phyloP scores from a whole-genome alignment of 2,329 filamentous ascomycete species.

The Hawksworthiomyces lignivorus region DNA sequence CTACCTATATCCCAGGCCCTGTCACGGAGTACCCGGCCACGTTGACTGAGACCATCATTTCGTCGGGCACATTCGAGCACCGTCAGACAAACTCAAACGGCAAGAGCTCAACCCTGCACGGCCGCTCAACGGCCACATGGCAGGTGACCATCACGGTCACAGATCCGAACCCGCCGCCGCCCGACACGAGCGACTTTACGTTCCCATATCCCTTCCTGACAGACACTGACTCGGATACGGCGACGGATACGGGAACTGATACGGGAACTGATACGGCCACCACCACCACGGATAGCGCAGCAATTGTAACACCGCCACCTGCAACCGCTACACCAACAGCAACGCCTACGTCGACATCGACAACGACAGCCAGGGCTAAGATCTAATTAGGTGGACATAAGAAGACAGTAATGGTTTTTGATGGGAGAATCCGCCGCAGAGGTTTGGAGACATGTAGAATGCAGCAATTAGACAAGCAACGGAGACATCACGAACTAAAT shows the following conservation, averaged over 20 bases:
- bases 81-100: conserved; percentile 8
- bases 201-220: conserved; percentile 8
- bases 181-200: conserved; percentile 5
- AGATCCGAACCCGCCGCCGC: conserved; percentile 10
- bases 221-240: not conserved
- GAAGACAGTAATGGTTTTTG: too few species aligned
- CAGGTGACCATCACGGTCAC: conserved; percentile 7
- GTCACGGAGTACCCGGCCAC: conserved; percentile 8
- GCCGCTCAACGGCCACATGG: conserved; percentile 6
- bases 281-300: not conserved
- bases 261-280: not conserved
- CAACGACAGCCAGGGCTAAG: too few species aligned
- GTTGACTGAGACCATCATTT: conserved; percentile 6
- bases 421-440: too few species aligned
- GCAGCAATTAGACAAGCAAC: too few species aligned
- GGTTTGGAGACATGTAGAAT: too few species aligned
- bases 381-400: too few species aligned
- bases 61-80: conserved; percentile 8
- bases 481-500: too few species aligned
- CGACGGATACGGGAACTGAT: not conserved
- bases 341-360: too few species aligned
- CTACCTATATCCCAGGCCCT: conserved; percentile 9
- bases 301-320: not conserved
- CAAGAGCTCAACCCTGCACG: conserved; percentile 8
- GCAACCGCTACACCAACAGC: too few species aligned